A percentile compares a stretch with the other conserved stretches of the same genome.
Evolutionary conservation across 371 early-diverging fungal species (phyloP).

Genomic region (Actinomortierella wolfii): DNA sequence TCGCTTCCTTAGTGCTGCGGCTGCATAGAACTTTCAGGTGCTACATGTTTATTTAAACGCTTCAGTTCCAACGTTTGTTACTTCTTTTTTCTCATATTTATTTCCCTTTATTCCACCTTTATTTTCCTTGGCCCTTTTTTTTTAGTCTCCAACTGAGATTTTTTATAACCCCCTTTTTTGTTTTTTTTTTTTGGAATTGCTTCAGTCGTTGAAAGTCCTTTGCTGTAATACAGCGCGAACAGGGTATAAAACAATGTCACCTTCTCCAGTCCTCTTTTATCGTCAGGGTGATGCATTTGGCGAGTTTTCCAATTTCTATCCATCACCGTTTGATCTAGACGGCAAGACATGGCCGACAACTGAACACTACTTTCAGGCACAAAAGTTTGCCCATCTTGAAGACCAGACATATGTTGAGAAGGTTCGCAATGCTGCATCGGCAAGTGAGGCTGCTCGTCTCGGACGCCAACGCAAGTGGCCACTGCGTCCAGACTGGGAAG

Average conservation of each 20-base stretch:
- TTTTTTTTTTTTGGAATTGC: background rate
- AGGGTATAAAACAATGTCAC: conserved; percentile 16
- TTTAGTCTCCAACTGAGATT: no score
- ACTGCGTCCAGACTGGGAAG: conserved; percentile 53
- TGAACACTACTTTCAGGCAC: conserved; percentile 58
- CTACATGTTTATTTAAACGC: no score
- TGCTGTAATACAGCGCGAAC: background rate
- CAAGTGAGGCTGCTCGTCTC: conserved; percentile 47
- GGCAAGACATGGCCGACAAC: conserved; percentile 51
- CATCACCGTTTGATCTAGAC: conserved; percentile 40
- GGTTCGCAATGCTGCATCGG: conserved; percentile 29
- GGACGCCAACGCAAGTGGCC: conserved; percentile 47
- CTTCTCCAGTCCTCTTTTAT: conserved; percentile 45
- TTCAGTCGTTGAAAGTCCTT: background rate
- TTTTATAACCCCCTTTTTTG: no score
- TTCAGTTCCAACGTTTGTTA: no score
- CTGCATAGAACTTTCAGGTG: no score
- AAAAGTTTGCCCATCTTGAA: conserved; percentile 46
- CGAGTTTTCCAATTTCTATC: conserved; percentile 55
- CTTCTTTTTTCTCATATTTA: no score
- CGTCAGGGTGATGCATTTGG: conserved; percentile 40
- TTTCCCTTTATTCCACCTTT: background rate
- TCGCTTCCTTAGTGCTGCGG: no score
- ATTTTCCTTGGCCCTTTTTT: background rate
- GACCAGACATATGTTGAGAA: conserved; percentile 32